A percentile compares a stretch with the other conserved stretches of the same genome.
These are phyloP conservation scores for Diddensiella transvaalensis DNA, from an alignment of 805 yeast species.

Conservation along the genomic window DNA sequence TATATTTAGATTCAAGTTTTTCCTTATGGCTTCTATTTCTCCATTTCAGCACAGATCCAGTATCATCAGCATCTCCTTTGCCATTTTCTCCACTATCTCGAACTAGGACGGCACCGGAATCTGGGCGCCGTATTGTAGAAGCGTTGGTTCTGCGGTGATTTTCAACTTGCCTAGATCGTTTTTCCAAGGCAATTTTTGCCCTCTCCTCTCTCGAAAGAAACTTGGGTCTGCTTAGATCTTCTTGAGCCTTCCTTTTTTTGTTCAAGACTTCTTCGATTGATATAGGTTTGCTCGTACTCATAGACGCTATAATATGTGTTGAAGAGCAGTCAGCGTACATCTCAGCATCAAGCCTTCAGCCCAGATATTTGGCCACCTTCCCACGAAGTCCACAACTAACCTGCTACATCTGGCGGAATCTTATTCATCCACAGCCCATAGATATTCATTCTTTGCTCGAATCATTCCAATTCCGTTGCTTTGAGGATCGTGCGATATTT, in stretches of 20 bases:
- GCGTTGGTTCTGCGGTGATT: constrained; percentile 4
- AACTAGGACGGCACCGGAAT: no score
- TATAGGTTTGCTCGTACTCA: constrained; percentile 19
- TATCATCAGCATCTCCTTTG: neutral
- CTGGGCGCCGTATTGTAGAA: neutral
- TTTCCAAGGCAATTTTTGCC: constrained; percentile 15
- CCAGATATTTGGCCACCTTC: no score
- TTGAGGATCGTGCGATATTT: no score
- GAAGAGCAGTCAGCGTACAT: constrained; percentile 3
- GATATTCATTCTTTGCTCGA: no score
- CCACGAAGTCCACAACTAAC: neutral
- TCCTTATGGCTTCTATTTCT: constrained; percentile 10
- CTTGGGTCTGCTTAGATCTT: constrained; percentile 32
- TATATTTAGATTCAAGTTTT: constrained; percentile 8
- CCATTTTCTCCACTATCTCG: neutral
- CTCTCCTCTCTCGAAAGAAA: constrained; percentile 50
- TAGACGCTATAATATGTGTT: neutral
- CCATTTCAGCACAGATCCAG: constrained; percentile 2
- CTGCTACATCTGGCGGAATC: neutral
- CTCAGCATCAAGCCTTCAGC: constrained; percentile 5
- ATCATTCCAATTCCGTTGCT: no score
- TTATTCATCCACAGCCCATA: neutral
- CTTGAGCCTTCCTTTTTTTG: constrained; percentile 23
- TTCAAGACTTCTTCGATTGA: constrained; percentile 33
- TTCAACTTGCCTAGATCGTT: constrained; percentile 13